These are phyloP conservation scores for Colletotrichum sp. DNA, from an alignment of 2,329 filamentous ascomycete genomes.

Conservation along the genomic window DNA sequence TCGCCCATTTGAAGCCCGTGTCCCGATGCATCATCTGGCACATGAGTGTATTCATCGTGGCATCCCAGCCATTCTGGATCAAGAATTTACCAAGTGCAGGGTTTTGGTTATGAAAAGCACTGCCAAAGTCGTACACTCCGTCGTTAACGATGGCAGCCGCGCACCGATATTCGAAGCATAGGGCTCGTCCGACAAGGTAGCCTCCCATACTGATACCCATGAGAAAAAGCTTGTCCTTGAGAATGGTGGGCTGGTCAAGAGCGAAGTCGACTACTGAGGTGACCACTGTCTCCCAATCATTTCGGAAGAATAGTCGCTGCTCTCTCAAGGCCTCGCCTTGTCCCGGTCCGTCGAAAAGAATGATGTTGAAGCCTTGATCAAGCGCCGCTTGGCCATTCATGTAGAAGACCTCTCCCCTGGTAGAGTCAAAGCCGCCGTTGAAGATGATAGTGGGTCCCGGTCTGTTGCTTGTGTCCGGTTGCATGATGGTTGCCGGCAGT, in stretches of 20 bases:
- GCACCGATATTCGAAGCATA: neutral
- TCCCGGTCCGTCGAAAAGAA: neutral
- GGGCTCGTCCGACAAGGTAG: neutral
- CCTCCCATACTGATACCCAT: neutral
- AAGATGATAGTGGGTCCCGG: neutral
- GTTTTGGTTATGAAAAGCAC: neutral
- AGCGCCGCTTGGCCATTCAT: neutral
- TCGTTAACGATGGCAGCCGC: neutral
- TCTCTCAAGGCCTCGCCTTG: neutral
- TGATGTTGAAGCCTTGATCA: neutral
- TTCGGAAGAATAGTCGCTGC: neutral
- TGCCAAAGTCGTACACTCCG: neutral
- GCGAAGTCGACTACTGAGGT: neutral
- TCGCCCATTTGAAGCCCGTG: neutral
- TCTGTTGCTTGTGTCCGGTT: neutral
- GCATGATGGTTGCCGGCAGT: neutral
- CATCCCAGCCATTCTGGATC: neutral
- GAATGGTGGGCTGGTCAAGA: accelerated
- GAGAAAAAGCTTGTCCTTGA: neutral
- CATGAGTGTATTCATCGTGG: neutral
- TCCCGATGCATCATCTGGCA: neutral
- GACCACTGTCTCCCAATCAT: neutral
- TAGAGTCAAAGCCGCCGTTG: neutral
- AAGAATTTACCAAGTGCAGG: neutral
- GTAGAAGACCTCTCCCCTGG: neutral